Evolutionary conservation across 345 rosid genomes (phyloP).

Genomic region (Syzygium jambos): DNA sequence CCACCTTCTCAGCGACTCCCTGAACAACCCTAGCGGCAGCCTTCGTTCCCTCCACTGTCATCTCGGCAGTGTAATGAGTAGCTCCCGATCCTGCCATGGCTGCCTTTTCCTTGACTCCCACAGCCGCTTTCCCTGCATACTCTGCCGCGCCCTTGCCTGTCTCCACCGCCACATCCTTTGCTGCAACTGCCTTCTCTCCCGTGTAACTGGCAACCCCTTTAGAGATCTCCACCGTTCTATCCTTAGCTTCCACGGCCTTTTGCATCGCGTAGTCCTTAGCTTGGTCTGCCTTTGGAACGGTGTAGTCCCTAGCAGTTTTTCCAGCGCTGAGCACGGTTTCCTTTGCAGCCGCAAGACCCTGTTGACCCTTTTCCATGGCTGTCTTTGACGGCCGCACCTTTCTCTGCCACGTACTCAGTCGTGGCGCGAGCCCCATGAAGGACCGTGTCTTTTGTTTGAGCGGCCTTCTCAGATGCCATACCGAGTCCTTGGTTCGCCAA

Average conservation of each 20-base stretch:
- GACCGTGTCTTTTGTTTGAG: conserved; percentile 25
- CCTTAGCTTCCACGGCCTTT: not conserved
- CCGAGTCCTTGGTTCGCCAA: conserved; percentile 6
- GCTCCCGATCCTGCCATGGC: conserved; percentile 63
- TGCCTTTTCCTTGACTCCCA: conserved; percentile 44
- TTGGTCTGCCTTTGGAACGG: conserved; percentile 6
- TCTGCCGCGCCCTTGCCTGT: conserved; percentile 52
- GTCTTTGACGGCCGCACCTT: conserved; percentile 16
- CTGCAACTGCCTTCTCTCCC: conserved; percentile 18
- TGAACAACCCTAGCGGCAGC: conserved; percentile 14
- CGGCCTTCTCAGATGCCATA: not conserved
- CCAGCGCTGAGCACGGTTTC: not conserved
- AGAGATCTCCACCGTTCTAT: not conserved
- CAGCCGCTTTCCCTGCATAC: conserved; percentile 34
- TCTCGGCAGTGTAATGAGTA: conserved; percentile 43
- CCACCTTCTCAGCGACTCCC: conserved; percentile 39
- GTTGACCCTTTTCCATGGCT: conserved; percentile 12
- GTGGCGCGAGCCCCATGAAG: conserved; percentile 19
- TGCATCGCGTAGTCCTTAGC: not conserved
- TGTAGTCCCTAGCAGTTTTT: not conserved
- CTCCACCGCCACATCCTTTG: conserved; percentile 26
- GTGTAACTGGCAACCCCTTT: not conserved
- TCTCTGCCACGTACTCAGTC: conserved; percentile 22
- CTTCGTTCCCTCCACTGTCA: conserved; percentile 27
- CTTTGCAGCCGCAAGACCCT: conserved; percentile 7